Evolutionary conservation across 2,329 filamentous ascomycete species (phyloP).

Genomic region (Aspergillus sp.): DNA sequence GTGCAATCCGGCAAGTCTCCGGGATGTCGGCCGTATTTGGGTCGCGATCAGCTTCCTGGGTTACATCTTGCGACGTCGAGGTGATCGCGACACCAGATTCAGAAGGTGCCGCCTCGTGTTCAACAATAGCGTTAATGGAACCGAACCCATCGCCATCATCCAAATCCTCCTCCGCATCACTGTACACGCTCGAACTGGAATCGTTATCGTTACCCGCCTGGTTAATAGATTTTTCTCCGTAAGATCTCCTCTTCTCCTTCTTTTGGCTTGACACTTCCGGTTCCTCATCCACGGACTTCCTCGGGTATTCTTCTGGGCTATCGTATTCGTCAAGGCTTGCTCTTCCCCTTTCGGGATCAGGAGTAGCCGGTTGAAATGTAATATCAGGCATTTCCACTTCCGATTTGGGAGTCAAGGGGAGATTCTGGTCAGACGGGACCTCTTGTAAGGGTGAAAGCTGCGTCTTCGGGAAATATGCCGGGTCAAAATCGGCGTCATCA

Average conservation of each 20-base stretch:
- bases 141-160: conserved; percentile 48
- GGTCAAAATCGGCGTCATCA: background rate
- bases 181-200: conserved; percentile 49
- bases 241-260: conserved; percentile 10
- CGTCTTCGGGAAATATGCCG: background rate
- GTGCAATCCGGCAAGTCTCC: conserved; percentile 21
- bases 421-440: conserved; percentile 6
- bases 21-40: conserved; percentile 6
- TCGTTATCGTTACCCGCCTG: conserved; percentile 33
- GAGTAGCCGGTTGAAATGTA: conserved; percentile 49
- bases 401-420: conserved; percentile 9
- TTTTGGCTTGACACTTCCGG: background rate
- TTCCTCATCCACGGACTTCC: conserved; percentile 24
- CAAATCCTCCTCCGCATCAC: conserved; percentile 44
- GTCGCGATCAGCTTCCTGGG: background rate
- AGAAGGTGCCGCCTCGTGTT: conserved; percentile 11
- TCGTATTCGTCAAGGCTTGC: conserved; percentile 46
- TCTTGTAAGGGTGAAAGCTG: conserved; percentile 9
- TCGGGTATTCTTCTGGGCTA: conserved; percentile 62
- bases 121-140: conserved; percentile 50
- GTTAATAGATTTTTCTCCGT: conserved; percentile 7
- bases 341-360: conserved; percentile 40
- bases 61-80: background rate
- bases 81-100: background rate
- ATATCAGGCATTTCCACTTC: conserved; percentile 42